Base-by-base conservation (phyloP, 305 asterid species). In the Solanum chacoense region DNA sequence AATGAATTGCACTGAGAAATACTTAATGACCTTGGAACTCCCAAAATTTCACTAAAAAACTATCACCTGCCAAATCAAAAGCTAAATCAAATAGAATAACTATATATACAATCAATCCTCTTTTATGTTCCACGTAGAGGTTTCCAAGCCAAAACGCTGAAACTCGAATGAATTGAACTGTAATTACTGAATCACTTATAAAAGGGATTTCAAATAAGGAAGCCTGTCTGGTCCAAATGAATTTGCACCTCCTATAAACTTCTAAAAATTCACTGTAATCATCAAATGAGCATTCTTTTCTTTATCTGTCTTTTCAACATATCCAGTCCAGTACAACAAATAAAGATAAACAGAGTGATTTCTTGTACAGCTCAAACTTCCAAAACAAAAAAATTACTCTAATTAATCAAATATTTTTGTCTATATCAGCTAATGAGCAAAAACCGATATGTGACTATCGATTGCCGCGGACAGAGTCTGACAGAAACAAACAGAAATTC, bases 361-460 rank as follows among this genome's bases (percentile, higher is more conserved):
- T 14, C 59, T 5, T n/a, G 35, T 29, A 34, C 85, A 87, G 35
- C 50, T 31, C 67, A 34, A 87, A 45, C 35, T 87, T 31, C 85
- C 29, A 87, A 40, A 73, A 29, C 55, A 73, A 87, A 13, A 13
- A 12, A 86, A 50, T 8, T 3, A 59, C 12, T 59, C 28, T 59
- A 59, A 22, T 59, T 59, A 59, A 8, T 8, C 28, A 63, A 22
- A 63, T 8, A 63, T 22, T 8, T 59, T 63, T 63, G 26, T 97
- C 99, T 98, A 97, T 97, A 75, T 92, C 94, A 89, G 99, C 98
- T 88, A 96, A 55, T 42, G 0, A 55, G n/a, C 65, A 20, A 55
- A 97, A 87, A 94, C 91, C 50, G 94, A 89, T 83, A 89, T 67
- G 40, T 96, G 96, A 93, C 92, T 93, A 93, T 95, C 98, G 35